phyloP scores from a whole-genome alignment of 2,329 filamentous ascomycete genomes.

The Colletotrichum sp. region DNA sequence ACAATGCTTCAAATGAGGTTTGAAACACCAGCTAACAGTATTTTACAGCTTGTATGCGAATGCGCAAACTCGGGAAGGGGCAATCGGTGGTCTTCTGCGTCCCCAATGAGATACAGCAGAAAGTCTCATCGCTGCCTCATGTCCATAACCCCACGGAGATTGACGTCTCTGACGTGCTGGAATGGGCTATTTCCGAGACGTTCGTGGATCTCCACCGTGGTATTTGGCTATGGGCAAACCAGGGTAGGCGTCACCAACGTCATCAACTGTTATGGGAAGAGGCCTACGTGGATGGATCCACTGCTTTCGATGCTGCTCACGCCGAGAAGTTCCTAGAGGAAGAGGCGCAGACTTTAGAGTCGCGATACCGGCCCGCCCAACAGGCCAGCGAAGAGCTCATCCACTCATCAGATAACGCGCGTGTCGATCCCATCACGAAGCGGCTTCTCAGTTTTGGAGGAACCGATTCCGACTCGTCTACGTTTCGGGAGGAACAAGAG shows the following conservation, averaged over 20 bases:
- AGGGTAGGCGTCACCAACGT: slow-evolving; percentile 56
- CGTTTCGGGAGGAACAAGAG: slow-evolving; percentile 70
- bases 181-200: slow-evolving; percentile 65
- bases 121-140: slow-evolving; percentile 42
- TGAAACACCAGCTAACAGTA: neutral
- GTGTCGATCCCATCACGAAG: neutral
- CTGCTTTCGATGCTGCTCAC: slow-evolving; percentile 24
- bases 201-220: slow-evolving; percentile 50
- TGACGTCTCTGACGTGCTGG: slow-evolving; percentile 57
- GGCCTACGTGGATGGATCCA: neutral
- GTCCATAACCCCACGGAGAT: slow-evolving; percentile 33
- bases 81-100: slow-evolving; percentile 69
- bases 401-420: neutral
- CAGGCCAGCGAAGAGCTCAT: neutral
- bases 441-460: slow-evolving; percentile 41
- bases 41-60: slow-evolving; percentile 67
- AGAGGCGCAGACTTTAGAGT: slow-evolving; percentile 55
- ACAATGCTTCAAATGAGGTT: neutral
- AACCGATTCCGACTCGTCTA: slow-evolving; percentile 32
- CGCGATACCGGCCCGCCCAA: slow-evolving; percentile 50
- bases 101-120: slow-evolving; percentile 60
- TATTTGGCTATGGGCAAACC: slow-evolving; percentile 64
- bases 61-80: slow-evolving; percentile 69
- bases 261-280: slow-evolving; percentile 41
- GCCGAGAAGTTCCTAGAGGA: slow-evolving; percentile 56